Evolutionary conservation across 495 filamentous ascomycete species (phyloP).

Genomic region (Talaromyces trachyspermus): DNA sequence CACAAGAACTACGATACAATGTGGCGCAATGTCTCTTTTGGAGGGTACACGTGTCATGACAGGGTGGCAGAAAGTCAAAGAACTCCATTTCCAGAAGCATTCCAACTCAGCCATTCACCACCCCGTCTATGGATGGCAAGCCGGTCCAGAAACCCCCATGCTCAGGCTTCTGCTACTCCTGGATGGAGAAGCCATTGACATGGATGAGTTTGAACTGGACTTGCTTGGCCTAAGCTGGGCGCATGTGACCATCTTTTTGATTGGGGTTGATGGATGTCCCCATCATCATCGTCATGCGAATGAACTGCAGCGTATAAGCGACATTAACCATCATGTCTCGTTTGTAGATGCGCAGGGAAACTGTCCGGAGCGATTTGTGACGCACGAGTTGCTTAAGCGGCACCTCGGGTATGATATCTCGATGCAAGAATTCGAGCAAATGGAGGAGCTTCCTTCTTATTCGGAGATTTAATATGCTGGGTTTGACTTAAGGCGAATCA

Average conservation of each 20-base stretch:
- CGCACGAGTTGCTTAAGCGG: slow-evolving; percentile 40
- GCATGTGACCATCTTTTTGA: slow-evolving; percentile 42
- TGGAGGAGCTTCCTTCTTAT: slow-evolving; percentile 5
- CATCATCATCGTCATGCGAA: slow-evolving; percentile 44
- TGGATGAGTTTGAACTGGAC: slow-evolving; percentile 45
- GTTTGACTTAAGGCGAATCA: too few species aligned
- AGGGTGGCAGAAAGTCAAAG: slow-evolving; percentile 43
- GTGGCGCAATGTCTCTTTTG: slow-evolving; percentile 28
- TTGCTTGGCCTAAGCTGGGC: slow-evolving; percentile 39
- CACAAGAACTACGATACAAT: slow-evolving; percentile 28
- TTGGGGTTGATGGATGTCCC: slow-evolving; percentile 41
- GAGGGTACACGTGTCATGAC: slow-evolving; percentile 38
- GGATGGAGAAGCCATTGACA: slow-evolving; percentile 40
- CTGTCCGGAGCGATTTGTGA: slow-evolving; percentile 36
- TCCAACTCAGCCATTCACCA: slow-evolving; percentile 37
- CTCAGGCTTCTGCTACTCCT: slow-evolving; percentile 36
- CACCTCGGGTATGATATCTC: slow-evolving; percentile 39
- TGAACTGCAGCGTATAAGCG: slow-evolving; percentile 38
- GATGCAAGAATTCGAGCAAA: slow-evolving; percentile 32
- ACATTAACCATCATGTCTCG: slow-evolving; percentile 38
- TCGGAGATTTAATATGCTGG: not conserved
- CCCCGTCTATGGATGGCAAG: slow-evolving; percentile 42
- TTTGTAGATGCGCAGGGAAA: slow-evolving; percentile 46
- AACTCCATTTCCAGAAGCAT: slow-evolving; percentile 41
- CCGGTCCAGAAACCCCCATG: slow-evolving; percentile 37